Percentiles rank a stretch among this genome's conserved stretches.
phyloP scores from a whole-genome alignment of 2,329 filamentous ascomycete genomes.

The Bipolaris victoriae region DNA sequence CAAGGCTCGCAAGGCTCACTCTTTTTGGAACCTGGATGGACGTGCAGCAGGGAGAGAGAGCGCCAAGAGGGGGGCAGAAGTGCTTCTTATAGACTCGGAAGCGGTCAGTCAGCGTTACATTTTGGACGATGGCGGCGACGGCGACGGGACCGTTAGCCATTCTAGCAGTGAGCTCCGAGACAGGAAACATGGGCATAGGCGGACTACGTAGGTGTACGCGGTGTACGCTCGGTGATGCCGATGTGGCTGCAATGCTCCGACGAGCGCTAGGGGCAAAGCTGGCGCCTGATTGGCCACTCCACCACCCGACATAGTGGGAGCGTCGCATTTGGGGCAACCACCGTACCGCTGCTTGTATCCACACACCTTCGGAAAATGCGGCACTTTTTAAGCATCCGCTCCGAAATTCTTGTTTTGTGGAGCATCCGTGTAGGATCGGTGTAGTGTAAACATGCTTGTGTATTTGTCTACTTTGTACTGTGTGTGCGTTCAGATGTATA shows the following conservation, averaged over 20 bases:
- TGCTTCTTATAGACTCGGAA: background rate
- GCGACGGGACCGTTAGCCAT: conserved; percentile 3
- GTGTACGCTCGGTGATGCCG: conserved; percentile 11
- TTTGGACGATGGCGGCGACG: background rate
- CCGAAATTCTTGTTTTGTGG: background rate
- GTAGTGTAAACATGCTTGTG: background rate
- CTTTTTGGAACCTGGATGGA: background rate
- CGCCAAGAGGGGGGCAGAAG: background rate
- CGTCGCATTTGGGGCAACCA: conserved; percentile 7
- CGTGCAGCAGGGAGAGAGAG: background rate
- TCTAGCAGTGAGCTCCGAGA: conserved; percentile 11
- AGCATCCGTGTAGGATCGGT: background rate
- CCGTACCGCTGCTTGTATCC: background rate
- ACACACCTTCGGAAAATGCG: conserved; percentile 2
- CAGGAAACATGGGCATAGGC: background rate
- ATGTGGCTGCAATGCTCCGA: conserved; percentile 2
- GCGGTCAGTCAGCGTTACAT: background rate
- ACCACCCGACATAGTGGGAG: background rate
- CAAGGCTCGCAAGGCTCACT: background rate
- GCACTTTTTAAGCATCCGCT: background rate
- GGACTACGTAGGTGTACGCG: background rate
- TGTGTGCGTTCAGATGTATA: no score
- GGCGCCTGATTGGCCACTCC: background rate
- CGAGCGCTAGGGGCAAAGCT: background rate
- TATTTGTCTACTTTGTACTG: no score